These are phyloP conservation scores for Yarrowia sp. DNA, from an alignment of 805 yeast genomes.

Conservation along the genomic window DNA sequence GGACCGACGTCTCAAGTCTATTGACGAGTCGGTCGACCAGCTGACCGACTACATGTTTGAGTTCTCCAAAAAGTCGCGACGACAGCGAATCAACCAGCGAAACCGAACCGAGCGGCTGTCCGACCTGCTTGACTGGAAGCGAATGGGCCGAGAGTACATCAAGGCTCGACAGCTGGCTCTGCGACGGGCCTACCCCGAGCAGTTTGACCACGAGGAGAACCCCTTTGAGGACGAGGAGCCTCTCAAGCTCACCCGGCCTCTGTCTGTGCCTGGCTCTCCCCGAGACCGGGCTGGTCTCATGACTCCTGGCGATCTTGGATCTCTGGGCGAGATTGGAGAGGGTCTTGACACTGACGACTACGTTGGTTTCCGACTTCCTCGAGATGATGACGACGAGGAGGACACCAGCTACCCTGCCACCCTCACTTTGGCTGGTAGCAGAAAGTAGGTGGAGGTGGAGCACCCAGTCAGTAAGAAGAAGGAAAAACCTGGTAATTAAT, in stretches of 20 bases:
- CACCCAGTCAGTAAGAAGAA: not conserved
- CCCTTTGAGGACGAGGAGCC: conserved; percentile 36
- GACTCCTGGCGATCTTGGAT: conserved; percentile 99
- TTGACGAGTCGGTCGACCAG: conserved; percentile 91
- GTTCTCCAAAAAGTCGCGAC: conserved; percentile 81
- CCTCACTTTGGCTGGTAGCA: conserved; percentile 25
- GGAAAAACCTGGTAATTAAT: conserved; percentile 11
- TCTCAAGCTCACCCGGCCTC: conserved; percentile 76
- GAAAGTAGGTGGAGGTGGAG: not conserved
- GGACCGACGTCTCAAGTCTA: conserved; percentile 86
- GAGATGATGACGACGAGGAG: conserved; percentile 39
- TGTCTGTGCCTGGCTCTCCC: conserved; percentile 97
- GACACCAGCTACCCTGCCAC: conserved; percentile 35
- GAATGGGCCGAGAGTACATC: conserved; percentile 95
- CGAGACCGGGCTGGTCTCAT: conserved; percentile 66
- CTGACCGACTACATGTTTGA: conserved; percentile 85
- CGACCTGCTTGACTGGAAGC: conserved; percentile 92
- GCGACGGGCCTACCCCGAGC: conserved; percentile 89
- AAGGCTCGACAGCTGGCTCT: conserved; percentile 91
- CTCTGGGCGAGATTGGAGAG: conserved; percentile 84
- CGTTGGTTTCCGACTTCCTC: conserved; percentile 43
- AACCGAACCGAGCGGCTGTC: conserved; percentile 93
- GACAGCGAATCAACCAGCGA: conserved; percentile 97
- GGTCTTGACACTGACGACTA: conserved; percentile 72
- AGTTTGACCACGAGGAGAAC: conserved; percentile 47